Percentiles rank a stretch among this genome's conserved stretches.
Conservation (phyloP, 1,284 basidiomycete genomes). For the Austropuccinia psidii region DNA sequence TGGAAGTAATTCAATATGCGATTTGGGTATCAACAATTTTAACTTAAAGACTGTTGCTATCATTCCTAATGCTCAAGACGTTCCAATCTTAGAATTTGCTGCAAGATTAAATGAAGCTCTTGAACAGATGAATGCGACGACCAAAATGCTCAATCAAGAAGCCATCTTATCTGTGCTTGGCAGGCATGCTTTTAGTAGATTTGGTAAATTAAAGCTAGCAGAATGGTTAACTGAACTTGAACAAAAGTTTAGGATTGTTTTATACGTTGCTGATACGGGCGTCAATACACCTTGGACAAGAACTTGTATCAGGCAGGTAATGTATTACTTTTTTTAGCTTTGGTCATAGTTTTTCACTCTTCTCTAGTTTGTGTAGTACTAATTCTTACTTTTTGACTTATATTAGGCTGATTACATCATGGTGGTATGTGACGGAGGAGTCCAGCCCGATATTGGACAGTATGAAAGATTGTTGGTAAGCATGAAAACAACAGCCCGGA, state of each 20-base stretch:
- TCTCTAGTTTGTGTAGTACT: too few relatives aligned
- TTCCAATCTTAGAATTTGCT: conserved; percentile 79
- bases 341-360: background rate
- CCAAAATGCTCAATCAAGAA: conserved; percentile 81
- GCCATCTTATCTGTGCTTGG: conserved; percentile 82
- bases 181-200: conserved; percentile 80
- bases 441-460: conserved; percentile 55
- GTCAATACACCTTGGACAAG: conserved; percentile 93
- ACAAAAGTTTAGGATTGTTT: conserved; percentile 77
- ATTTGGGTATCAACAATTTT: conserved; percentile 65
- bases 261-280: conserved; percentile 88
- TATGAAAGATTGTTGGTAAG: conserved; percentile 77
- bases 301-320: conserved; percentile 83
- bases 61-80: conserved; percentile 67
- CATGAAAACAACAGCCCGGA: conserved; percentile 93
- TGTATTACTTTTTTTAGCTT: conserved; percentile 39
- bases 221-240: conserved; percentile 93
- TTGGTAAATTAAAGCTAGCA: conserved; percentile 87
- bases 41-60: conserved; percentile 91
- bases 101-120: conserved; percentile 76
- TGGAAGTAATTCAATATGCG: conserved; percentile 51
- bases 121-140: conserved; percentile 77
- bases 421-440: conserved; percentile 76
- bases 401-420: conserved; percentile 84
- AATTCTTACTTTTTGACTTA: background rate